Base-by-base conservation (phyloP, 2,329 filamentous ascomycete species). In the Alternaria conjuncta region DNA sequence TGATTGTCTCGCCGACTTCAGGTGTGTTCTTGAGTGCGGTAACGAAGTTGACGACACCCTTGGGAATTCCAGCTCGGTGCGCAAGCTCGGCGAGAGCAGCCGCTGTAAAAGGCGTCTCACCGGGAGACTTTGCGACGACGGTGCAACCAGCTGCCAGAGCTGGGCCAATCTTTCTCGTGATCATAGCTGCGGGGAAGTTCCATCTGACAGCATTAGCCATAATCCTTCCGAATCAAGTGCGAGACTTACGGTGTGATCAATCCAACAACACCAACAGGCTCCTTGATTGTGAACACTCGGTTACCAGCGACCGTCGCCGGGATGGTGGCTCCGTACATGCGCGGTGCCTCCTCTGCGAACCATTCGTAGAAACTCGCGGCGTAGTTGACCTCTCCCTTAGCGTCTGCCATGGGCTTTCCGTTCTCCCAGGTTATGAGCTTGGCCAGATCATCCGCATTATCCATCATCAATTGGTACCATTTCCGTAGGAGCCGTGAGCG, bases 81-180 rank as follows among this genome's bases (percentile, higher is more conserved):
- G 91, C 93, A 43, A 98, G 87, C 81, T 97, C 94, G 1, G 93
- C 93, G 20, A 98, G 82, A 2, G 95, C 95, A 41, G 97, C 89
- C 0, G 93, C 89, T 23, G 94, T 97, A 78, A 95, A 96, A 0
- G 95, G 96, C 1, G 96, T 97, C 84, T 98, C 95, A 53, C 90
- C 90, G 2, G 95, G 94, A 15, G 94, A 91, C 81, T 99, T 99
- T 73, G 90, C 90, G 2, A 98, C 94, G 3, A 97, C 92, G 0
- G 95, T 97, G 82, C 95, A 98, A 62, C 96, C 96, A n/a, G 94
- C 94, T 18, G 96, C 96, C 60, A 98, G 85, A 9, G 92, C 92
- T 2, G 92, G 83, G 4, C 82, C 83, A 55, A 85, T 84, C 70
- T 85, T 85, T 55, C 83, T 78, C 23, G 83, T 85, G 5, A 84